A percentile compares a stretch with the other conserved stretches of the same genome.
These are phyloP conservation scores for Olyra latifolia DNA, from an alignment of 176 grass and related monocot genomes.

Conservation along the genomic window DNA sequence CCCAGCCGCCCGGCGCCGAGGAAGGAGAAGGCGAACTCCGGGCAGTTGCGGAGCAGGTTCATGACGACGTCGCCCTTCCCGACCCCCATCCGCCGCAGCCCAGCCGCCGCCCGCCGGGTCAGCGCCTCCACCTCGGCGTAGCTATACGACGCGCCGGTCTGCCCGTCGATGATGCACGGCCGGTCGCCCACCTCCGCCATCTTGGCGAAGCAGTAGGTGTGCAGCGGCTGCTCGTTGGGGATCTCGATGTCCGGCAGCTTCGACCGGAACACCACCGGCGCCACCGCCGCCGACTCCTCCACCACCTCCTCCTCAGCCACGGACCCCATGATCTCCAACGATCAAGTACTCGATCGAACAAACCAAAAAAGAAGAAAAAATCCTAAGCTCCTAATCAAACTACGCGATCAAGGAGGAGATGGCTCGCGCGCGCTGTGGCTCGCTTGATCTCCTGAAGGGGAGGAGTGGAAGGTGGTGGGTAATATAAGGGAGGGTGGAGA, in stretches of 20 bases:
- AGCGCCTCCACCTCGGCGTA: conserved; percentile 52
- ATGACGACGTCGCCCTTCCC: conserved; percentile 68
- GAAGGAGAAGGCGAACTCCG: conserved; percentile 81
- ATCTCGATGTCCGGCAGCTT: conserved; percentile 81
- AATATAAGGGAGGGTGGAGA: conserved; percentile 26
- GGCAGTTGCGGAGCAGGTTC: conserved; percentile 78
- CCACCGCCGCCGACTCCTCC: background rate
- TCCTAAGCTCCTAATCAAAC: background rate
- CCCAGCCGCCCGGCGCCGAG: conserved; percentile 55
- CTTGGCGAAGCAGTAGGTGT: conserved; percentile 74
- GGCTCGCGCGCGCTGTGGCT: background rate
- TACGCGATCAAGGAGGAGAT: background rate
- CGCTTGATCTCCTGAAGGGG: conserved; percentile 36
- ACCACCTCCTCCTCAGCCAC: background rate
- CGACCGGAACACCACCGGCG: conserved; percentile 61
- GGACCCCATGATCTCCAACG: conserved; percentile 36
- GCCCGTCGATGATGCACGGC: conserved; percentile 68
- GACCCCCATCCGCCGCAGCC: conserved; percentile 50
- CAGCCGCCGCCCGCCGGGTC: conserved; percentile 40
- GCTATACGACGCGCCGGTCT: conserved; percentile 47
- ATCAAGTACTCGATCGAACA: background rate
- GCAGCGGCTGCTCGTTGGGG: conserved; percentile 46
- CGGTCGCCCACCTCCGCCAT: conserved; percentile 28
- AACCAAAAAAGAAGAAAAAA: background rate
- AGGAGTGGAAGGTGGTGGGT: conserved; percentile 21